These are phyloP conservation scores for Sanghuangporus baumii DNA, from an alignment of 1,284 basidiomycete species.

Conservation along the genomic window DNA sequence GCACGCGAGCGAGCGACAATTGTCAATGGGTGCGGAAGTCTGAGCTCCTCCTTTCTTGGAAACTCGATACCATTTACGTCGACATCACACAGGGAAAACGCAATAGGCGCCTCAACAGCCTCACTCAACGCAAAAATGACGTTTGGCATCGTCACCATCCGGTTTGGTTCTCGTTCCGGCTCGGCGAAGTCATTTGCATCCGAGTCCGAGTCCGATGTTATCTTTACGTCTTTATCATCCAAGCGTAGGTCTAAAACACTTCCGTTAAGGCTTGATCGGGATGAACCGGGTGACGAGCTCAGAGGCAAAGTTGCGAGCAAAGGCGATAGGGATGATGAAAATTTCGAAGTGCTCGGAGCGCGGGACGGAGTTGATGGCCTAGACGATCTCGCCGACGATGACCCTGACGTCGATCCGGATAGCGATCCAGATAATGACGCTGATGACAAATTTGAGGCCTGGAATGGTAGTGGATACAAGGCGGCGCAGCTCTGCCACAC, in stretches of 20 bases:
- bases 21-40: constrained; percentile 6
- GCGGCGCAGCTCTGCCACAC: constrained; percentile 13
- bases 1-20: constrained; percentile 10
- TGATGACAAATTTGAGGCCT: not conserved
- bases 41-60: not conserved
- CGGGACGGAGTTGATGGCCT: not conserved
- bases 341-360: not conserved
- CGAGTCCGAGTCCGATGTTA: not conserved
- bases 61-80: not conserved
- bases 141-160: constrained; percentile 9
- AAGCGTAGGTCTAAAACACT: not conserved
- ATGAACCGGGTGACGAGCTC: constrained; percentile 1
- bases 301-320: not conserved
- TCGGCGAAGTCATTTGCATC: not conserved
- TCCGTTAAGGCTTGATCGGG: not conserved
- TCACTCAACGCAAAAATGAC: constrained; percentile 12
- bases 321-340: not conserved
- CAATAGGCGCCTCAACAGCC: constrained; percentile 4
- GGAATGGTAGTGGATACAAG: constrained; percentile 6
- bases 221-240: not conserved
- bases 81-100: constrained; percentile 10
- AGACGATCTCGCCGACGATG: not conserved
- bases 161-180: not conserved
- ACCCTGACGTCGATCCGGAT: not conserved
- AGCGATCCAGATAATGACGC: not conserved